A percentile compares a stretch with the other conserved stretches of the same genome.
Conservation (phyloP, 2,329 filamentous ascomycete genomes). For the Exophiala aquamarina region DNA sequence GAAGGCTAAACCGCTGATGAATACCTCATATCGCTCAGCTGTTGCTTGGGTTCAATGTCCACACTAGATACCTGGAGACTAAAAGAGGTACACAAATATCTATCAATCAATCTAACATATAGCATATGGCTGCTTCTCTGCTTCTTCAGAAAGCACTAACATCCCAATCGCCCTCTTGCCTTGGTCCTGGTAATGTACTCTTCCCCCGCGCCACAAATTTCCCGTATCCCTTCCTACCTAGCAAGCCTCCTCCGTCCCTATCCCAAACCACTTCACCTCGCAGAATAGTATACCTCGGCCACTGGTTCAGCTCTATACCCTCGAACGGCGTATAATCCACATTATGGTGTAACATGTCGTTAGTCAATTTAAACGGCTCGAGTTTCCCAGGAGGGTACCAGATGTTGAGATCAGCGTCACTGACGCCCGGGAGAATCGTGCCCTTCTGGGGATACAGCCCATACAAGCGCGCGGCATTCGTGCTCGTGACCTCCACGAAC, state of each 20-base stretch:
- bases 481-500: constrained; percentile 56
- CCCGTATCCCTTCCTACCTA: constrained; percentile 51
- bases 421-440: constrained; percentile 48
- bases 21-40: background rate
- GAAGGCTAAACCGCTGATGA: background rate
- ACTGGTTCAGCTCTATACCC: constrained; percentile 56
- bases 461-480: constrained; percentile 60
- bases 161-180: constrained; percentile 32
- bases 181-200: constrained; percentile 35
- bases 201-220: constrained; percentile 49
- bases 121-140: background rate
- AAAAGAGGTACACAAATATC: too few species aligned
- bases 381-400: constrained; percentile 53
- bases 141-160: constrained; percentile 18
- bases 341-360: constrained; percentile 59
- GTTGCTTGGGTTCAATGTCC: background rate
- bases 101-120: background rate
- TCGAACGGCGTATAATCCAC: constrained; percentile 66
- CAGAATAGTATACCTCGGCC: constrained; percentile 62
- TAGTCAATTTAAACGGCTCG: constrained; percentile 47
- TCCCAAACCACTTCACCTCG: constrained; percentile 57
- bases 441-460: constrained; percentile 55
- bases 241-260: constrained; percentile 52
- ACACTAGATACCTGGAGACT: background rate
- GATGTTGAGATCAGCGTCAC: constrained; percentile 58